Conservation (phyloP, 345 rosid genomes). For the Salix koriyanagi region DNA sequence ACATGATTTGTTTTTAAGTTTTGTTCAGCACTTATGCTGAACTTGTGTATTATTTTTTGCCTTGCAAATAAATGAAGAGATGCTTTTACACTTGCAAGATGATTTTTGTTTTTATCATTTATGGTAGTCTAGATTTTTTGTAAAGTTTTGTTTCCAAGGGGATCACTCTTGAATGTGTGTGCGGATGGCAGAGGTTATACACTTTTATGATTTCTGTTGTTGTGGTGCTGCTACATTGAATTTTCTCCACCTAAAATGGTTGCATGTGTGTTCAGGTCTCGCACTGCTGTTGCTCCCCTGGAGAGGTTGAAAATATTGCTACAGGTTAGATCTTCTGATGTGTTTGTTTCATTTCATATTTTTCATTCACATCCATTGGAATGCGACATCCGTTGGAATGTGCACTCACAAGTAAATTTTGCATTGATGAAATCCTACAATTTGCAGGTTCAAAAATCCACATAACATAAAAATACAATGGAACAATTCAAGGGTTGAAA, state of each 20-base stretch:
- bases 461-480: slow-evolving; percentile 71
- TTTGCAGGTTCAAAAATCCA: slow-evolving; percentile 80
- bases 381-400: neutral
- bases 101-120: neutral
- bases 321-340: slow-evolving; percentile 34
- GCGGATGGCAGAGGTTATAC: neutral
- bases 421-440: slow-evolving; percentile 3
- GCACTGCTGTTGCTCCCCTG: slow-evolving; percentile 95
- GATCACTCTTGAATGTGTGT: neutral
- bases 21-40: neutral
- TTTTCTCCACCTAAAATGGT: neutral
- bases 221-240: neutral
- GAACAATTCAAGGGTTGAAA: slow-evolving; percentile 80
- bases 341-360: neutral
- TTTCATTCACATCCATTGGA: neutral
- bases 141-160: neutral
- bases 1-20: neutral
- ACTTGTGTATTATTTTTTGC: neutral
- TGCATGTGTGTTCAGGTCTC: slow-evolving; percentile 46
- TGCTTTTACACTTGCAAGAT: neutral
- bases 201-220: neutral
- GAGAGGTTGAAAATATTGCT: slow-evolving; percentile 91
- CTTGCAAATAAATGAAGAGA: neutral
- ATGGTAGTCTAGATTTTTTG: neutral
- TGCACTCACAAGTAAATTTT: neutral